These are phyloP conservation scores for Vaccinium corymbosum DNA, from an alignment of 148 eudicot genomes.

Conservation along the genomic window DNA sequence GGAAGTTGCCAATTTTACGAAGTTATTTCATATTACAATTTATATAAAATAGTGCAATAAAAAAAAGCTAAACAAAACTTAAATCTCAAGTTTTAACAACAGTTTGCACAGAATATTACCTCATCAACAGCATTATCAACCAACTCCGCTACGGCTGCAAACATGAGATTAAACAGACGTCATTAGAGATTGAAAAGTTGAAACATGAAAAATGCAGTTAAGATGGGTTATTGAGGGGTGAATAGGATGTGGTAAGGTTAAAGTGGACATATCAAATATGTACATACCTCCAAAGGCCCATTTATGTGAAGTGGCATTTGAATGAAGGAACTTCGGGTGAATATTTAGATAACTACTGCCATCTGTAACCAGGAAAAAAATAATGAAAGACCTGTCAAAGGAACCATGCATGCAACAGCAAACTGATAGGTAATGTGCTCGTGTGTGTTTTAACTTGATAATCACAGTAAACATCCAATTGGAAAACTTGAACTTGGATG, in stretches of 20 bases:
- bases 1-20: neutral
- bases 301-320: conserved; percentile 96
- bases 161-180: conserved; percentile 11
- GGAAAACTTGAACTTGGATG: neutral
- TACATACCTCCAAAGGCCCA: conserved; percentile 94
- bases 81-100: neutral
- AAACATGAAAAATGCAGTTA: conserved; percentile 2
- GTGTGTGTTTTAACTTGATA: neutral
- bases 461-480: conserved; percentile 11
- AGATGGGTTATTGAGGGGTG: neutral
- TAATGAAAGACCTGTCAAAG: neutral
- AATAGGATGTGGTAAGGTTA: conserved; percentile 10
- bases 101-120: conserved; percentile 35
- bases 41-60: neutral
- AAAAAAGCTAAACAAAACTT: neutral
- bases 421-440: neutral
- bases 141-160: conserved; percentile 88
- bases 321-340: conserved; percentile 89
- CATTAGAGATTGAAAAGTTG: neutral
- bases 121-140: conserved; percentile 94
- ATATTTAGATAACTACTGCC: conserved; percentile 60
- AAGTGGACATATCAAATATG: conserved; percentile 9
- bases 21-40: neutral
- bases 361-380: conserved; percentile 32
- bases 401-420: neutral